These are phyloP conservation scores for Lignosus rhinocerotis DNA, from an alignment of 1,284 basidiomycete genomes.

Conservation along the genomic window DNA sequence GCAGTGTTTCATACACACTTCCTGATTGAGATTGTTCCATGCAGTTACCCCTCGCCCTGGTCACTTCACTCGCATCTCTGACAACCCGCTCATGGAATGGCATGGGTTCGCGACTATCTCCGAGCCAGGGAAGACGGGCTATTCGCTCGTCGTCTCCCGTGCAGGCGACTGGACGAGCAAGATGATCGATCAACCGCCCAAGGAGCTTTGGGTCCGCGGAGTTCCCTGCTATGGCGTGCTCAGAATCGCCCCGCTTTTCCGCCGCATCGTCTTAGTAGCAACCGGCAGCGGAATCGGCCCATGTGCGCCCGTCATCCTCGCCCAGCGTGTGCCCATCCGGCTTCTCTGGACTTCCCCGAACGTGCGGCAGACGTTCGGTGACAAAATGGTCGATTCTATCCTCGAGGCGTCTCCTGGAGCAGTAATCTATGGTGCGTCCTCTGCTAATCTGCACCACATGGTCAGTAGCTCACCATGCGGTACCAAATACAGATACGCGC, in stretches of 20 bases:
- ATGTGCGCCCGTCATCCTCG: slow-evolving; percentile 55
- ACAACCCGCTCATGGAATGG: slow-evolving; percentile 58
- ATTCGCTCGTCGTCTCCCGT: slow-evolving; percentile 56
- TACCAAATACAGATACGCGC: slow-evolving; percentile 46
- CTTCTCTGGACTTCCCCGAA: slow-evolving; percentile 63
- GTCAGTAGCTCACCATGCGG: background rate
- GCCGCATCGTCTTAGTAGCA: slow-evolving; percentile 58
- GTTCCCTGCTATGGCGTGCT: slow-evolving; percentile 61
- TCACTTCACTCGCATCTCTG: slow-evolving; percentile 55
- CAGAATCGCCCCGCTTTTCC: slow-evolving; percentile 56
- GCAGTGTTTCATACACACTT: background rate
- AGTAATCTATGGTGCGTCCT: slow-evolving; percentile 51
- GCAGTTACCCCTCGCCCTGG: slow-evolving; percentile 50
- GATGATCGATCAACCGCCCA: slow-evolving; percentile 52
- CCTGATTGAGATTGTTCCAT: background rate
- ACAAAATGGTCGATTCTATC: slow-evolving; percentile 57
- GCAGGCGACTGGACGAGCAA: slow-evolving; percentile 64
- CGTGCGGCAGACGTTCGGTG: slow-evolving; percentile 59
- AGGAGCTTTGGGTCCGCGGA: slow-evolving; percentile 57
- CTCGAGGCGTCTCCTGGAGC: slow-evolving; percentile 52
- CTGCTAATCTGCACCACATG: background rate
- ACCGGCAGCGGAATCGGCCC: slow-evolving; percentile 66
- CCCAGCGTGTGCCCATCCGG: slow-evolving; percentile 50
- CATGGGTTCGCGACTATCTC: slow-evolving; percentile 60
- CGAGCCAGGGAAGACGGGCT: slow-evolving; percentile 52